Conservation (phyloP, 768 basidiomycete species). For the Lyophyllum semitale region DNA sequence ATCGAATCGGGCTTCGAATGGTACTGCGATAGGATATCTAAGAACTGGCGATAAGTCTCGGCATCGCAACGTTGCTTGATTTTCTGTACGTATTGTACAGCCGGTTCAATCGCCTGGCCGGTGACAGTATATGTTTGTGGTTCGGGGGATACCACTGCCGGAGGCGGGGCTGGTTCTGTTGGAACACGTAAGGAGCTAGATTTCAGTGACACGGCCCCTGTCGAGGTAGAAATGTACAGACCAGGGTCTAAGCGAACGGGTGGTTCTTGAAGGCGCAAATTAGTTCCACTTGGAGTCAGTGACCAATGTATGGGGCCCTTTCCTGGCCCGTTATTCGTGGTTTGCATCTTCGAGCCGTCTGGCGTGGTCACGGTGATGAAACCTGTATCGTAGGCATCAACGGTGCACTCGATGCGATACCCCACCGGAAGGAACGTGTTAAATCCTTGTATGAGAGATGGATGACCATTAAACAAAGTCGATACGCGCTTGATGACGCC, state of each 20-base stretch:
- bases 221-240: background rate
- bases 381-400: conserved; percentile 61
- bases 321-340: conserved; percentile 47
- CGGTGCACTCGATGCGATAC: conserved; percentile 86
- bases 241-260: background rate
- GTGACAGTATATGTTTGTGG: conserved; percentile 35
- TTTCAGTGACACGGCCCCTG: background rate
- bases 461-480: conserved; percentile 88
- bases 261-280: conserved; percentile 10
- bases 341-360: conserved; percentile 61
- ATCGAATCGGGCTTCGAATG: conserved; percentile 61
- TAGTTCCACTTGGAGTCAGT: conserved; percentile 20
- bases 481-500: conserved; percentile 97
- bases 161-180: background rate
- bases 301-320: conserved; percentile 41
- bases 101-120: conserved; percentile 63
- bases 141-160: conserved; percentile 33
- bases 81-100: conserved; percentile 94
- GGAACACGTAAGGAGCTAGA: background rate
- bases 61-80: conserved; percentile 94
- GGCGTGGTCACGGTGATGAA: conserved; percentile 82
- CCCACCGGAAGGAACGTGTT: conserved; percentile 96
- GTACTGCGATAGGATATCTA: conserved; percentile 72
- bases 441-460: conserved; percentile 92
- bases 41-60: conserved; percentile 80